Evolutionary conservation across 2,329 filamentous ascomycete genomes (phyloP), one percentile per base, ranked within the genome.

Genomic region (Hypoxylon sp.): DNA sequence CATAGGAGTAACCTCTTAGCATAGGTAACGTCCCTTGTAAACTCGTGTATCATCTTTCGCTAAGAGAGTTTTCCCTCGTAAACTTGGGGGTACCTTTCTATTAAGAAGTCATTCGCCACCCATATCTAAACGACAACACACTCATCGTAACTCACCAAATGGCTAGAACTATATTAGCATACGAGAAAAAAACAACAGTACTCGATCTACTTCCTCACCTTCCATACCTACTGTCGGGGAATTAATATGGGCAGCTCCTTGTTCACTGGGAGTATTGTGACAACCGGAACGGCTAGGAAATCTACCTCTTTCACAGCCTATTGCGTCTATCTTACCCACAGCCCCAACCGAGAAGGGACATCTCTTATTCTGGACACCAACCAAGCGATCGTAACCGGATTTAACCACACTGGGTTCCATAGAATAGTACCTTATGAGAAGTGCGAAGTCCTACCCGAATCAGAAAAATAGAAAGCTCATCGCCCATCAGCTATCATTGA

Each of bases 161-260:
- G 61, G 61, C 23, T 60, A 55, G 55, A 11, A 30, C 7, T 49
- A 17, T 17, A 43, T 60, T 2, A 60, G 17, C 4, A 49, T 60
- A 21, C 23, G 50, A 34, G 43, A 49, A n/a, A 64, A 64, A 49
- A 60, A 38, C 3, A 45, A 49, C 41, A 7, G 61, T 64, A 2
- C 49, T 64, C 3, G 55, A 64, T n/a, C 43, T 64, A 45, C 61
- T 64, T n/a, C 55, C 25, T 10, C 55, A 64, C 19, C 61, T 64
- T 38, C 61, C 61, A 49, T 64, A 64, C 21, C 55, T 64, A 9
- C 23, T 23, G 2, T 2, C 32, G 13, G 34, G 19, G 9, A 49
- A 36, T 0, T 11, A 17, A 9, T 64, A 41, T 11, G 38, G 41
- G 2, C 14, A 21, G n/a, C 49, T 59, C 17, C 28, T 59, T 7